phyloP scores from a whole-genome alignment of 495 filamentous ascomycete species.

The Penicillium steckii region DNA sequence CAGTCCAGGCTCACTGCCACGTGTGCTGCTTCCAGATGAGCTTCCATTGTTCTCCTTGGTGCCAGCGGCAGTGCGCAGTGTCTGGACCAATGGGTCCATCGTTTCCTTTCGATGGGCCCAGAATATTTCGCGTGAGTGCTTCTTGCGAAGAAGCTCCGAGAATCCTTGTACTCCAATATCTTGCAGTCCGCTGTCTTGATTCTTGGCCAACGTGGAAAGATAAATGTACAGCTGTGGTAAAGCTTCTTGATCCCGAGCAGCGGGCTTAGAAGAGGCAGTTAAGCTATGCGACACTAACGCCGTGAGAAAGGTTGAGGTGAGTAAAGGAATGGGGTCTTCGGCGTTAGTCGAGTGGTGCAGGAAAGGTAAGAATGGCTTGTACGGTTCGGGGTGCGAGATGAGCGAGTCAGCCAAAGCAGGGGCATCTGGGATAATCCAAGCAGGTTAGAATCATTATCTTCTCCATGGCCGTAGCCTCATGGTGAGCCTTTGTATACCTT shows the following conservation, averaged over 20 bases:
- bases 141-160: conserved; percentile 78
- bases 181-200: conserved; percentile 81
- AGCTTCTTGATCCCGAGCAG: conserved; percentile 65
- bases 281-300: conserved; percentile 74
- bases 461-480: too few relatives aligned
- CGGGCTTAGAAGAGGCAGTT: conserved; percentile 52
- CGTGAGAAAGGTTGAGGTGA: conserved; percentile 85
- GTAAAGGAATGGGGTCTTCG: conserved; percentile 84
- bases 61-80: conserved; percentile 76
- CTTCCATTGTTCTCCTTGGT: conserved; percentile 68
- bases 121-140: conserved; percentile 74
- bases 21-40: conserved; percentile 63
- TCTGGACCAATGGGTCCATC: conserved; percentile 75
- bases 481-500: conserved; percentile 53
- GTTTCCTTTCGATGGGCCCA: conserved; percentile 87
- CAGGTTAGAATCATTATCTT: not conserved
- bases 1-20: conserved; percentile 61
- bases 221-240: conserved; percentile 85
- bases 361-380: conserved; percentile 82
- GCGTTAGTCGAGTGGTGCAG: conserved; percentile 74
- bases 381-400: conserved; percentile 71
- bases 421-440: conserved; percentile 55
- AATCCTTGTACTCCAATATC: conserved; percentile 94
- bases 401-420: conserved; percentile 74
- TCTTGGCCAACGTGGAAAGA: conserved; percentile 75